Evolutionary conservation across 192 early-diverging fungal species (phyloP), one percentile per base, ranked within the genome.

Genomic region (Rhizoclosmatium globosum): DNA sequence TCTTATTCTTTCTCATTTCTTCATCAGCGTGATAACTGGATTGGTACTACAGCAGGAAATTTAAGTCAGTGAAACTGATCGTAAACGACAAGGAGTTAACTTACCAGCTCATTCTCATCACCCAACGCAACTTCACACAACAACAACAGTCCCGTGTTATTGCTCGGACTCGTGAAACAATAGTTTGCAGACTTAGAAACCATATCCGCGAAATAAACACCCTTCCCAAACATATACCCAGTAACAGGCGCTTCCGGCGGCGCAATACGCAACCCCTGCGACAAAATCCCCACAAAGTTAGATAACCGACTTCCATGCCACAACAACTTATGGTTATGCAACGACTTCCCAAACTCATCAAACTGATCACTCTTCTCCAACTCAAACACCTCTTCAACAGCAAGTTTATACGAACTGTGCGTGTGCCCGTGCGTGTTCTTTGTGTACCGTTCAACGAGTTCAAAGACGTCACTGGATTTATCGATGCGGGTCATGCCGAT

Each of bases 131-230:
- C 94, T 73, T 95, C 94, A 59, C 93, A 95, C 38, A 95, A 80
- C 7, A 95, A 79, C 69, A 95, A 80, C 7, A 95, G 61, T 2
- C 90, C 89, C 13, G 87, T 87, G 44, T 86, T 74, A 50, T 80
- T 79, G 0, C 4, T 3, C 0, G 41, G 58, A 44, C 44, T 61
- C 2, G 87, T 87, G 68, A 71, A 86, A 71, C 92, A 92, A 80
- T 95, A 95, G 71, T 90, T 90, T 48, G 92, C 87, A 1, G 90
- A 90, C 81, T 95, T 95, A 19, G 86, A 88, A 39, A 90, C 4
- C 85, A 89, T 91, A 82, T 95, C 92, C 3, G 93, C 94, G 82
- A 95, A 95, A 69, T 95, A 95, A 6, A 94, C 86, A 2, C 94
- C 94, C 57, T 93, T 93, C 56, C 94, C 94, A 76, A 95, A 93